A percentile compares a stretch with the other conserved stretches of the same genome.
Conservation (phyloP, 2,329 filamentous ascomycete species). For the Acrocalymma vagum region DNA sequence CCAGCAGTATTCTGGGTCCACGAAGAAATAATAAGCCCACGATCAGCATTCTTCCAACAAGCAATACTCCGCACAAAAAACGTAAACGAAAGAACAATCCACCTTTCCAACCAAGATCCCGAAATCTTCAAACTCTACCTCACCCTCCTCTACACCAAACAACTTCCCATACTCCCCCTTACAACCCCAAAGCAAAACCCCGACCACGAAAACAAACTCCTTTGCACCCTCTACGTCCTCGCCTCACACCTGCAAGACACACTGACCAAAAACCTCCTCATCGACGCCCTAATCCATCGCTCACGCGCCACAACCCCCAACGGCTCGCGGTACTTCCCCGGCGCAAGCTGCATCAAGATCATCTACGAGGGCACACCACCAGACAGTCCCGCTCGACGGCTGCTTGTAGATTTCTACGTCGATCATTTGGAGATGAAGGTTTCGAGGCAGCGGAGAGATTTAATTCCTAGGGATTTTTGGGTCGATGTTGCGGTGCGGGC, state of each 20-base stretch:
- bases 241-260: slow-evolving; percentile 15
- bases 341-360: neutral
- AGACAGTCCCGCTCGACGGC: slow-evolving; percentile 1
- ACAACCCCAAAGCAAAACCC: too few species aligned
- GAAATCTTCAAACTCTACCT: slow-evolving; percentile 20
- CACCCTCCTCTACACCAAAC: slow-evolving; percentile 10
- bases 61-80: slow-evolving; percentile 21
- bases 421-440: too few species aligned
- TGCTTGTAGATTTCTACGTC: slow-evolving; percentile 11
- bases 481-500: too few species aligned
- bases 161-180: neutral
- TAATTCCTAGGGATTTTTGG: too few species aligned
- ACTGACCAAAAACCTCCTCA: slow-evolving; percentile 10
- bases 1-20: slow-evolving; percentile 16
- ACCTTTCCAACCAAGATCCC: slow-evolving; percentile 13
- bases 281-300: too few species aligned
- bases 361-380: slow-evolving; percentile 10
- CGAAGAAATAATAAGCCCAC: slow-evolving; percentile 12
- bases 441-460: too few species aligned
- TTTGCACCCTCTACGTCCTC: slow-evolving; percentile 9
- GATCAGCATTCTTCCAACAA: slow-evolving; percentile 22
- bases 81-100: slow-evolving; percentile 7
- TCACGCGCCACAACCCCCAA: too few species aligned
- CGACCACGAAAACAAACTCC: neutral
- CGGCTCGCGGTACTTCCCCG: too few species aligned